Evolutionary conservation across 2,329 filamentous ascomycete genomes (phyloP).

Genomic region (Calcarisporium arbuscula): DNA sequence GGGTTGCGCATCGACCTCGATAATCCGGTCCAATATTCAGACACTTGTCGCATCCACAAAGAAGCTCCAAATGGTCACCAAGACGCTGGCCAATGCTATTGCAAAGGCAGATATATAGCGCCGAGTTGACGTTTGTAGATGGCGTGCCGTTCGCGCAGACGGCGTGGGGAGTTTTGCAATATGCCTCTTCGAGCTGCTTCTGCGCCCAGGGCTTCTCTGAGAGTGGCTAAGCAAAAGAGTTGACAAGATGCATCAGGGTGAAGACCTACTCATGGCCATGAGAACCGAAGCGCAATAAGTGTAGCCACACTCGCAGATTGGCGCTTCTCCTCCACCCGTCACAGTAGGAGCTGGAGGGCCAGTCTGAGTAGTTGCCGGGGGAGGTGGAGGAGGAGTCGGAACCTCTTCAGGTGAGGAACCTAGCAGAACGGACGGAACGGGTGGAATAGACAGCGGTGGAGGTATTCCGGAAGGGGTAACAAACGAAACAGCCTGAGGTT

Average conservation of each 20-base stretch:
- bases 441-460: conserved; percentile 5
- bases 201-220: conserved; percentile 27
- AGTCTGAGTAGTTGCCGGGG: conserved; percentile 14
- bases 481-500: conserved; percentile 17
- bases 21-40: conserved; percentile 32
- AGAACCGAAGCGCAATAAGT: conserved; percentile 35
- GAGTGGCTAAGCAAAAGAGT: conserved; percentile 1
- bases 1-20: conserved; percentile 31
- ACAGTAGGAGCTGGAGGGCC: conserved; percentile 12
- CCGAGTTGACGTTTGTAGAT: conserved; percentile 21
- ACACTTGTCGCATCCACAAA: conserved; percentile 33
- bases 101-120: conserved; percentile 34
- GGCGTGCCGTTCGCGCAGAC: conserved; percentile 24
- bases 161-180: conserved; percentile 31
- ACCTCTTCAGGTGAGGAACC: conserved; percentile 9
- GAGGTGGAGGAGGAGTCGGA: conserved; percentile 14
- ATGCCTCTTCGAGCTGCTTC: conserved; percentile 25
- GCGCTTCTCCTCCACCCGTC: conserved; percentile 17
- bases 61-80: conserved; percentile 28
- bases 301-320: conserved; percentile 35
- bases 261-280: conserved; percentile 26
- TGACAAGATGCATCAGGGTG: neutral
- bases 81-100: conserved; percentile 22
- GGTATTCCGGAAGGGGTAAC: no score
- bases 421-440: conserved; percentile 2